Evolutionary conservation across 768 basidiomycete species (phyloP).

Genomic region (Lentinula aciculospora): DNA sequence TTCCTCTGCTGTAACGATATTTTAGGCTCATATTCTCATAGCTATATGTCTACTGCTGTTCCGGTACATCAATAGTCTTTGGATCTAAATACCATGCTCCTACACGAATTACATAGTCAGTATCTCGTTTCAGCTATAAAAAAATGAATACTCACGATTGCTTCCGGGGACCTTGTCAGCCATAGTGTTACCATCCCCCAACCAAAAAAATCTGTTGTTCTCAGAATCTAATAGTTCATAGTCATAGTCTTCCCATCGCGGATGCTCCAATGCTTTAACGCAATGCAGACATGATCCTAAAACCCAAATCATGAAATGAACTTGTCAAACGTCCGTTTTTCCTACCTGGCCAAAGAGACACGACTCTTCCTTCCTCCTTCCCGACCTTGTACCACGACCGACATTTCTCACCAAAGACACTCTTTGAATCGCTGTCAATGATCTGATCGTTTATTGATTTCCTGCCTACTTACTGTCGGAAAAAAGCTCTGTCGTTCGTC

Average conservation of each 20-base stretch:
- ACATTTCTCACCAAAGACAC: slow-evolving; percentile 53
- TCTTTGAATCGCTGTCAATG: slow-evolving; percentile 25
- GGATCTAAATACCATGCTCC: slow-evolving; percentile 10
- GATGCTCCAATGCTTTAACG: slow-evolving; percentile 39
- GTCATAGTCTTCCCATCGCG: slow-evolving; percentile 62
- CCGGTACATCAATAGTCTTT: neutral
- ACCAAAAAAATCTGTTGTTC: slow-evolving; percentile 50
- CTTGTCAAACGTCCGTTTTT: neutral
- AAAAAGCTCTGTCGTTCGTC: slow-evolving; percentile 35
- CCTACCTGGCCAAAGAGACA: slow-evolving; percentile 56
- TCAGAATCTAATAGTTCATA: slow-evolving; percentile 41
- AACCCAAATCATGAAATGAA: neutral
- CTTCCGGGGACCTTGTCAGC: slow-evolving; percentile 37
- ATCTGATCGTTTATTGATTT: neutral
- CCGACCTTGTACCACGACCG: slow-evolving; percentile 63
- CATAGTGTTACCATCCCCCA: slow-evolving; percentile 56
- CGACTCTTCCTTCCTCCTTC: slow-evolving; percentile 50
- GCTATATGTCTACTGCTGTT: neutral
- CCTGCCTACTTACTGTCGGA: slow-evolving; percentile 26
- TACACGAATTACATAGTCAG: neutral
- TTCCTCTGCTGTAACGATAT: too few relatives aligned
- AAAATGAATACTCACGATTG: slow-evolving; percentile 23
- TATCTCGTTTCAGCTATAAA: neutral
- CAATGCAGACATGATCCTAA: slow-evolving; percentile 51
- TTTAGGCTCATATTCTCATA: neutral